Evolutionary conservation across 805 yeast genomes (phyloP).

Genomic region (Candida anglica): DNA sequence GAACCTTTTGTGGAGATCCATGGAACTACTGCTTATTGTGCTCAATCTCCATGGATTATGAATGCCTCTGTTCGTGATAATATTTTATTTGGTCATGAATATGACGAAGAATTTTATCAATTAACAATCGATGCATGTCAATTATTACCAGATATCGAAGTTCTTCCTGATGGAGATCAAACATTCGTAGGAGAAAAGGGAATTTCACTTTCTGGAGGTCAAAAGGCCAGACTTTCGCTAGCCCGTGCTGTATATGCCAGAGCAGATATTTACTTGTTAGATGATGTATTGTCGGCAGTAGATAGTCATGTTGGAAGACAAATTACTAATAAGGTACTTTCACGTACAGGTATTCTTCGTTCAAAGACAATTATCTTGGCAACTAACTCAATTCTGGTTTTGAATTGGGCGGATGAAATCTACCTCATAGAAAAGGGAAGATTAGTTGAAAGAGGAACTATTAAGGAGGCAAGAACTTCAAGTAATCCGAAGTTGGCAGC

Average conservation of each 20-base stretch:
- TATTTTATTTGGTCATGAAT: constrained; percentile 47
- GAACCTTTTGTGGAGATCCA: constrained; percentile 11
- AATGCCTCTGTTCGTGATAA: constrained; percentile 49
- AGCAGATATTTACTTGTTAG: constrained; percentile 55
- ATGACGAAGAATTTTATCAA: constrained; percentile 37
- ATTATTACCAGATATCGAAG: constrained; percentile 41
- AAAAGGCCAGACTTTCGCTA: constrained; percentile 58
- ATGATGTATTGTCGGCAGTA: constrained; percentile 68
- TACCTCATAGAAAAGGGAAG: constrained; percentile 51
- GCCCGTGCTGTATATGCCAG: constrained; percentile 69
- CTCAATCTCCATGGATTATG: constrained; percentile 56
- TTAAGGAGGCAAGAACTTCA: constrained; percentile 9
- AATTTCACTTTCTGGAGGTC: constrained; percentile 59
- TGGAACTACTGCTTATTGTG: constrained; percentile 56
- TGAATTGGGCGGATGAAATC: constrained; percentile 57
- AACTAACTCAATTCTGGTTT: constrained; percentile 54
- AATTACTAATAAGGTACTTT: constrained; percentile 45
- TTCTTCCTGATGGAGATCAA: constrained; percentile 49
- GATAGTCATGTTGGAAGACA: constrained; percentile 66
- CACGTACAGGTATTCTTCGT: constrained; percentile 46
- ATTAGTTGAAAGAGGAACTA: constrained; percentile 50
- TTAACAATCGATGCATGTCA: constrained; percentile 48
- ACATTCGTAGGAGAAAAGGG: constrained; percentile 61
- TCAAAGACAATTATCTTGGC: constrained; percentile 53
- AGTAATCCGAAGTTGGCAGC: constrained; percentile 23